phyloP scores from a whole-genome alignment of 108 stramenopile species.

The Nannochloropsis salina region DNA sequence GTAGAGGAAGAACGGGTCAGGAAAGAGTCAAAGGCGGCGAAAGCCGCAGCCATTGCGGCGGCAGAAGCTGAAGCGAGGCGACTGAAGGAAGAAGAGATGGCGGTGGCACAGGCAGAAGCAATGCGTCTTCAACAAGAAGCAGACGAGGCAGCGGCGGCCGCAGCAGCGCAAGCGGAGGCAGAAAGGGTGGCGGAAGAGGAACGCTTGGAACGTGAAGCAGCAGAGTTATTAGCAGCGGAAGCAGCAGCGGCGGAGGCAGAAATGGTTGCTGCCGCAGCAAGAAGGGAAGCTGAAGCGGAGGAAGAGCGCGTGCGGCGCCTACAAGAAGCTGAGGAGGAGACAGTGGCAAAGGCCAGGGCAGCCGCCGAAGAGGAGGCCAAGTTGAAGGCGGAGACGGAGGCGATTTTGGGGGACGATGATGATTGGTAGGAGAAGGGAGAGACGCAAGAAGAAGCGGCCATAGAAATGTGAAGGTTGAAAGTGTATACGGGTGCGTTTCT shows the following conservation, averaged over 20 bases:
- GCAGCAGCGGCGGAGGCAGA: not conserved
- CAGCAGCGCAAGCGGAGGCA: not conserved
- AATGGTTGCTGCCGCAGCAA: not conserved
- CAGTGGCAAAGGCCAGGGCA: not conserved
- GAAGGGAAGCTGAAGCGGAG: not conserved
- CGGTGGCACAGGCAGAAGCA: not conserved
- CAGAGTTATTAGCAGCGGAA: not conserved
- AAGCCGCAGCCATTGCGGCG: not conserved
- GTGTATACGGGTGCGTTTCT: too few relatives aligned
- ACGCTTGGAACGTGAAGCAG: not conserved
- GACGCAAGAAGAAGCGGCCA: not conserved
- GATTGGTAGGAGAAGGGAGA: constrained; percentile 5
- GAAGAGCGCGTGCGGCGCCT: not conserved
- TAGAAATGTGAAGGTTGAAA: too few relatives aligned
- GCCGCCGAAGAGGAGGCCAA: not conserved
- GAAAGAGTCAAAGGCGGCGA: not conserved
- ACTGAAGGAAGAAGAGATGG: not conserved
- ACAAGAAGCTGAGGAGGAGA: not conserved
- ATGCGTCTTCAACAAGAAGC: not conserved
- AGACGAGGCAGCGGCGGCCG: not conserved
- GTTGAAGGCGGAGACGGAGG: not conserved
- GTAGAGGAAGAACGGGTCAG: not conserved
- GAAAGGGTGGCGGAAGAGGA: not conserved
- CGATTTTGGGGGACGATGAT: not conserved
- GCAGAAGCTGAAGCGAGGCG: not conserved